Base-by-base conservation (phyloP, 2,329 filamentous ascomycete genomes). In the Talaromyces albobiverticillius region DNA sequence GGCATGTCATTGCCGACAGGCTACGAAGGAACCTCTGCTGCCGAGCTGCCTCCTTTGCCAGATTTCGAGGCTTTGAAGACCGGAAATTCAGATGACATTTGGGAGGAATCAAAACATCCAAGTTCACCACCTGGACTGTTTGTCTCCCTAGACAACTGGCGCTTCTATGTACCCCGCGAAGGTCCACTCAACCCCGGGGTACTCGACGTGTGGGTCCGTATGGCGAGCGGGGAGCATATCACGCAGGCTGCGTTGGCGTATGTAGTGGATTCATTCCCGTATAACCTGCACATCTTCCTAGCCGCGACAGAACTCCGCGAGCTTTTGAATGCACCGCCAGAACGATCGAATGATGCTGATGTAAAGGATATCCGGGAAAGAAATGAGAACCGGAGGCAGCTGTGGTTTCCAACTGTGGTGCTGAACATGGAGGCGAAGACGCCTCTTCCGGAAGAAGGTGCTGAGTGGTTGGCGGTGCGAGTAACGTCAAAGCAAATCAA, bases 41-140 rank as follows among this genome's bases (percentile, higher is more conserved):
- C 42, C 11, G 42, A 11, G 26, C 23, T 45, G 14, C 42, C 42
- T 16, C 14, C 42, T 29, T 13, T 29, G 25, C 25, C 42, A 26
- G 42, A 45, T 29, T 45, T 45, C 25, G 42, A 45, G n/a, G 23
- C 42, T 29, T n/a, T 45, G 25, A 45, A 45, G 23, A 45, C 22
- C 42, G 26, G 26, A 4, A 11, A 11, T 18, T 20, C 23, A 20
- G 42, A 45, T 18, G 42, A 29, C 14, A 11, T n/a, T 18, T 45
- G 42, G 42, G 42, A 45, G 23, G 20, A 26, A 16, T 45, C 42
- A 25, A 45, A 29, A 22, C 4, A 13, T 2, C 42, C 42, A 8
- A 23, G 20, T 20, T 7, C 22, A 45, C 3, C 13, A 9, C n/a
- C 16, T 18, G 25, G 8, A 8, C 11, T 29, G 4, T 4, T 45